Conservation (phyloP, 805 yeast species). For the Yueomyces sinensis region DNA sequence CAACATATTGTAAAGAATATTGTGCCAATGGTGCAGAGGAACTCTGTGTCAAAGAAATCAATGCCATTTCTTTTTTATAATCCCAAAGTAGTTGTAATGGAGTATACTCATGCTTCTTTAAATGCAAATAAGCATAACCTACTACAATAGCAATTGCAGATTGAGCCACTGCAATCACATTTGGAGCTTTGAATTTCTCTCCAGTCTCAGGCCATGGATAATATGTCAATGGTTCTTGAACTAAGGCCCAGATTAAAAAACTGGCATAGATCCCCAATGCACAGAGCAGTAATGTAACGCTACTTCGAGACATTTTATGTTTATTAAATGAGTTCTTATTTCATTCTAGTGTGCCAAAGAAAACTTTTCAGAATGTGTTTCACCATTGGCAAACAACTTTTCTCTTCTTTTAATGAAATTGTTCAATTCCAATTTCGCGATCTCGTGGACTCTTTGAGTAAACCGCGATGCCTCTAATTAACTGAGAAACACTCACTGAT, state of each 20-base stretch:
- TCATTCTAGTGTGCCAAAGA: too few species aligned
- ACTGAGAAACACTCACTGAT: too few species aligned
- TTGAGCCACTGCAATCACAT: conserved; percentile 66
- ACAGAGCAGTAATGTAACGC: conserved; percentile 10
- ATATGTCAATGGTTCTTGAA: conserved; percentile 79
- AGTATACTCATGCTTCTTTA: conserved; percentile 21
- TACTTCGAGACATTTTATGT: background rate
- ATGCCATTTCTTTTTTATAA: conserved; percentile 25
- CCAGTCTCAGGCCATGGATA: conserved; percentile 51
- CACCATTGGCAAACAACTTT: too few species aligned
- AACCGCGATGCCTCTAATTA: too few species aligned
- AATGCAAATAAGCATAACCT: conserved; percentile 46
- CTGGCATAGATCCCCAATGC: conserved; percentile 66
- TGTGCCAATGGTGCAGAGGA: conserved; percentile 76
- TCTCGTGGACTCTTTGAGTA: too few species aligned
- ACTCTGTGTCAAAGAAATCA: conserved; percentile 64
- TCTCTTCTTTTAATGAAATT: too few species aligned
- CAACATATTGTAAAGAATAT: conserved; percentile 67
- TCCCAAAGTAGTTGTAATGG: conserved; percentile 26
- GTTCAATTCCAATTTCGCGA: too few species aligned
- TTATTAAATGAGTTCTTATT: too few species aligned
- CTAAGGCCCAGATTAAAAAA: conserved; percentile 81
- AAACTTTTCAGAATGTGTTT: too few species aligned
- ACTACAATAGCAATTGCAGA: conserved; percentile 56
- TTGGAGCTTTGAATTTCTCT: conserved; percentile 57